Base-by-base conservation (phyloP, 345 rosid genomes). In the Murraya koenigii region DNA sequence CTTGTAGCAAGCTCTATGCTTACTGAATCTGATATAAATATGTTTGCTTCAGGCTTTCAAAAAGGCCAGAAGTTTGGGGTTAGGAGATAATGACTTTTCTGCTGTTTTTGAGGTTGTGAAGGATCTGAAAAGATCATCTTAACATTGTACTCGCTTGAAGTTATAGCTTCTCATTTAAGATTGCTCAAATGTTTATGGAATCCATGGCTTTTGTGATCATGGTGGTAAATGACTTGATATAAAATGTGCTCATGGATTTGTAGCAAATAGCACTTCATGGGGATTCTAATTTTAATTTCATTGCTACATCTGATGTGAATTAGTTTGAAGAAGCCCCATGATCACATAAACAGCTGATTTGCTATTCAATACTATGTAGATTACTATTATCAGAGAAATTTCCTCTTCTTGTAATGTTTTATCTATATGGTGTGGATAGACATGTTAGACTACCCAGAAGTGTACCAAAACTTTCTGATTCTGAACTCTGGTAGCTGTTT, bases 41-140 rank as follows among this genome's bases (percentile, higher is more conserved):
- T 33, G 36, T 56, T 66, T 49, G 5, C 79, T 70, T 77, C 82
- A 95, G 97, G 92, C 92, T n/a, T 95, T 90, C 84, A 93, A 95
- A 87, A 95, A 90, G 87, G 99, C 96, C 19, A 87, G 93, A 80
- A 87, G 94, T 90, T 77, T 95, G 89, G 98, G 95, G 36, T 79
- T 95, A 9, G 99, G 94, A 67, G 97, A 95, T 71, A 87, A 75
- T 0, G 99, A 95, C 87, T 93, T 95, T 84, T 93, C 99, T 36
- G 97, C 99, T 56, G 97, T 93, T 78, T 80, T 79, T 49, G 98
- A 95, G 85, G 81, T 85, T 5, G 81, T 93, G 82, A 95, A 86
- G 85, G 73, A 55, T 81, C 76, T 77, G 49, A 76, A 81, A 72
- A 82, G 86, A 71, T 87, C 60, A 66, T 63, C 69, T 47, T 79